phyloP scores from a whole-genome alignment of 371 early-diverging fungal species.

The Rhizopus arrhizus region DNA sequence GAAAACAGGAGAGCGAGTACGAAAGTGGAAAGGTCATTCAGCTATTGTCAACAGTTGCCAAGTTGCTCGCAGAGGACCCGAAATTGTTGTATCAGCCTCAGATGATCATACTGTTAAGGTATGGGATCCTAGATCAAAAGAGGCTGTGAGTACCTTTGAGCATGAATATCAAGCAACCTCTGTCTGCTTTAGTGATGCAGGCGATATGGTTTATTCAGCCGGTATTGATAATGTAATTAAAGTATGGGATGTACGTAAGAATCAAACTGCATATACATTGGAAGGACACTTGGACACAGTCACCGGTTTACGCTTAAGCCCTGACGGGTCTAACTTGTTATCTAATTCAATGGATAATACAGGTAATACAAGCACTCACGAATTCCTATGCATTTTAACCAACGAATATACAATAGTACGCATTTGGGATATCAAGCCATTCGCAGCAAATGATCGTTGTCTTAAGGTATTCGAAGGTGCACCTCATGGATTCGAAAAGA shows the following conservation, averaged over 20 bases:
- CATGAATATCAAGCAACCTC: conserved; percentile 82
- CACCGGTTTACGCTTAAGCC: conserved; percentile 82
- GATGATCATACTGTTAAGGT: conserved; percentile 78
- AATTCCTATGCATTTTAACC: neutral
- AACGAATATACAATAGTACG: conserved; percentile 55
- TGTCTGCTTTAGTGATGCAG: conserved; percentile 76
- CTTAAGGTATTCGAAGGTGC: conserved; percentile 81
- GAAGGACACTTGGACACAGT: conserved; percentile 89
- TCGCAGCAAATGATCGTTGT: conserved; percentile 69
- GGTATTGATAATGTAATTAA: conserved; percentile 90
- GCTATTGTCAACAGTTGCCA: conserved; percentile 76
- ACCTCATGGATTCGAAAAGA: conserved; percentile 93
- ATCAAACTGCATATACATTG: conserved; percentile 65
- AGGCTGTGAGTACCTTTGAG: conserved; percentile 71
- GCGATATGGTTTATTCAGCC: conserved; percentile 82
- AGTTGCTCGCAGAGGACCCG: conserved; percentile 64
- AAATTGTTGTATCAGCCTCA: conserved; percentile 71
- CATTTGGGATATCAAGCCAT: conserved; percentile 94
- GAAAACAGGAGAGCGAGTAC: conserved; percentile 71
- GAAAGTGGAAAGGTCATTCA: conserved; percentile 76
- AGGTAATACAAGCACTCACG: conserved; percentile 36
- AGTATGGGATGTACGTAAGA: conserved; percentile 88
- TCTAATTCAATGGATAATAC: conserved; percentile 94
- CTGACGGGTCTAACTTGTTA: conserved; percentile 80
- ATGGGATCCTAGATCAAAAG: conserved; percentile 80